Conservation (phyloP, 2,329 filamentous ascomycete genomes). For the Microsporum ferrugineum region DNA sequence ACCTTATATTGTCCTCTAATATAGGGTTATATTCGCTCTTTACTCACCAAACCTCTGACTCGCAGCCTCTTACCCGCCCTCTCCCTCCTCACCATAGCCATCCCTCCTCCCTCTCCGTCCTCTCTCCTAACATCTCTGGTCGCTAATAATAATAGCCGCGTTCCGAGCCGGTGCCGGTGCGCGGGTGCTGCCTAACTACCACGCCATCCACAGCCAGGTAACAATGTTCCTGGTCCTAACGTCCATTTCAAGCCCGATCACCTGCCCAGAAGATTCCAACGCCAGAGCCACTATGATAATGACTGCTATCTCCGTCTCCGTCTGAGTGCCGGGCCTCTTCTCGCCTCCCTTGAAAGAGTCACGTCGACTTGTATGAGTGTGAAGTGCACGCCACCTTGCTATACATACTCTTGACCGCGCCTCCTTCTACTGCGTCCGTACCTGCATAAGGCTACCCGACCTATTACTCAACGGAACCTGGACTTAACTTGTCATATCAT, state of each 20-base stretch:
- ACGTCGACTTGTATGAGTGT: neutral
- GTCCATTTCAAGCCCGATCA: neutral
- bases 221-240: neutral
- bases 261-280: neutral
- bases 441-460: too few species aligned
- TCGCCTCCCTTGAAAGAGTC: neutral
- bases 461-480: too few species aligned
- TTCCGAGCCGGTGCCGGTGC: neutral
- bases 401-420: neutral
- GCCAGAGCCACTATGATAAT: neutral
- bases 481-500: too few species aligned
- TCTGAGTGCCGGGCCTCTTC: neutral
- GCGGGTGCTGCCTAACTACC: neutral
- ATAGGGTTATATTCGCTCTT: neutral
- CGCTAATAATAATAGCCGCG: neutral
- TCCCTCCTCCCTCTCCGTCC: neutral
- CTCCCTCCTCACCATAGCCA: neutral
- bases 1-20: conserved; percentile 8
- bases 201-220: neutral
- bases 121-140: neutral
- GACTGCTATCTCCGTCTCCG: neutral
- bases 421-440: too few species aligned
- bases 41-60: neutral
- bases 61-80: conserved; percentile 2
- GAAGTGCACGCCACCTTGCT: neutral